A percentile compares a stretch with the other conserved stretches of the same genome.
Evolutionary conservation across 2,329 filamentous ascomycete genomes (phyloP).

Genomic region (Colletotrichum sidae): DNA sequence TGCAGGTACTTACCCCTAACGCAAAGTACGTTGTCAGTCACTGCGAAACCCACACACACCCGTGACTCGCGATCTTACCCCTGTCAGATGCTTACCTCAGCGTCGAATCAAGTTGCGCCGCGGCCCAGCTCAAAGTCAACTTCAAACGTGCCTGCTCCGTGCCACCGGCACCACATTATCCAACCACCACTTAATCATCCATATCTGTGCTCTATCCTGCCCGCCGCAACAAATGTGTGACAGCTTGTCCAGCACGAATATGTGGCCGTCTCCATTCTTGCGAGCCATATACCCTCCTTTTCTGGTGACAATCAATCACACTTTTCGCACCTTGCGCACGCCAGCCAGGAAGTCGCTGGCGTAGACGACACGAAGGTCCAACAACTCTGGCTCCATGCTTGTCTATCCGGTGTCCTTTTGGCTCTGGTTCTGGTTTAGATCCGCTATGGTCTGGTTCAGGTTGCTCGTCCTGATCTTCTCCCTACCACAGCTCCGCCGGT

Average conservation of each 20-base stretch:
- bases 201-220: slow-evolving; percentile 7
- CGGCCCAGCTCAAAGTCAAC: slow-evolving; percentile 51
- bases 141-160: slow-evolving; percentile 52
- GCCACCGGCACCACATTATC: slow-evolving; percentile 41
- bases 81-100: slow-evolving; percentile 42
- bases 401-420: slow-evolving; percentile 8
- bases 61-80: slow-evolving; percentile 32
- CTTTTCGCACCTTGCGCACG: not conserved
- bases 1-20: slow-evolving; percentile 4
- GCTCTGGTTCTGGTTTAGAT: not conserved
- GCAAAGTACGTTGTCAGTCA: slow-evolving; percentile 7
- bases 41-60: slow-evolving; percentile 31
- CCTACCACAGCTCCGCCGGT: slow-evolving; percentile 1
- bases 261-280: slow-evolving; percentile 20
- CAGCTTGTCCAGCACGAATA: too few species aligned
- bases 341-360: too few species aligned
- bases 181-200: slow-evolving; percentile 31
- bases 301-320: slow-evolving; percentile 22
- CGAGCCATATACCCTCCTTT: slow-evolving; percentile 37
- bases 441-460: slow-evolving; percentile 16
- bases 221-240: too few species aligned
- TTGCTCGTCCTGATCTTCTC: not conserved
- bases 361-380: too few species aligned
- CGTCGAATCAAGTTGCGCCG: slow-evolving; percentile 43
- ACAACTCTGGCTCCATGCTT: not conserved